These are phyloP conservation scores for Penicillium digitatum DNA, from an alignment of 2,329 filamentous ascomycete species.

Conservation along the genomic window DNA sequence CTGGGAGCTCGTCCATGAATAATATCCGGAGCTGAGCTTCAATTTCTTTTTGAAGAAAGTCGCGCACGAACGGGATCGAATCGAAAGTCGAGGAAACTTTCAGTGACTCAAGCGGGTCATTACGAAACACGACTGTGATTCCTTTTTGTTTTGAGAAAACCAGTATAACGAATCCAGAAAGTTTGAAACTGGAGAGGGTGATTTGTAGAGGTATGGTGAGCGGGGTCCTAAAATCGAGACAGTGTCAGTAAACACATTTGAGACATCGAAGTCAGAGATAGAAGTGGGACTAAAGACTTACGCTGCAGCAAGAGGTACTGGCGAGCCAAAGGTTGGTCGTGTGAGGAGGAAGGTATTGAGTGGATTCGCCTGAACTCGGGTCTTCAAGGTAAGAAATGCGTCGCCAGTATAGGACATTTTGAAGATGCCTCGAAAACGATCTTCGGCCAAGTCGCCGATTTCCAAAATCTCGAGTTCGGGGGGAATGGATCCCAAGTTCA, in stretches of 20 bases:
- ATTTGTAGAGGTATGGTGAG: conserved; percentile 97
- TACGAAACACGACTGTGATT: conserved; percentile 91
- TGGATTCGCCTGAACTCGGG: conserved; percentile 94
- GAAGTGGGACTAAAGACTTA: conserved; percentile 27
- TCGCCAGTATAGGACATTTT: conserved; percentile 98
- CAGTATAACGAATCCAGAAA: conserved; percentile 94
- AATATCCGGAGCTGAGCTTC: conserved; percentile 86
- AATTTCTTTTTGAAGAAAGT: conserved; percentile 94
- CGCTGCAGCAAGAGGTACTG: conserved; percentile 82
- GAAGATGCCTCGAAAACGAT: conserved; percentile 96
- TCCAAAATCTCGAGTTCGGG: conserved; percentile 95
- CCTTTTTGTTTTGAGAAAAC: conserved; percentile 98
- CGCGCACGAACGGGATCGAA: conserved; percentile 95
- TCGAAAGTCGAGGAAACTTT: conserved; percentile 99
- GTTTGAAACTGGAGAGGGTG: conserved; percentile 88
- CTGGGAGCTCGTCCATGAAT: conserved; percentile 97
- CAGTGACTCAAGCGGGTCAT: conserved; percentile 94
- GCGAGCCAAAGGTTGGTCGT: conserved; percentile 87
- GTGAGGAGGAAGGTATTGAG: conserved; percentile 92
- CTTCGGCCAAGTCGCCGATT: conserved; percentile 94
- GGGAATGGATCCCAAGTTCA: conserved; percentile 91
- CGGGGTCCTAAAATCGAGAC: conserved; percentile 54
- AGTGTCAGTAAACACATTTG: conserved; percentile 9
- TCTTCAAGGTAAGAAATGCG: conserved; percentile 91
- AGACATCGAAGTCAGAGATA: not conserved